Evolutionary conservation across 371 early-diverging fungal genomes (phyloP).

Genomic region (Dipsacomyces acuminosporus): DNA sequence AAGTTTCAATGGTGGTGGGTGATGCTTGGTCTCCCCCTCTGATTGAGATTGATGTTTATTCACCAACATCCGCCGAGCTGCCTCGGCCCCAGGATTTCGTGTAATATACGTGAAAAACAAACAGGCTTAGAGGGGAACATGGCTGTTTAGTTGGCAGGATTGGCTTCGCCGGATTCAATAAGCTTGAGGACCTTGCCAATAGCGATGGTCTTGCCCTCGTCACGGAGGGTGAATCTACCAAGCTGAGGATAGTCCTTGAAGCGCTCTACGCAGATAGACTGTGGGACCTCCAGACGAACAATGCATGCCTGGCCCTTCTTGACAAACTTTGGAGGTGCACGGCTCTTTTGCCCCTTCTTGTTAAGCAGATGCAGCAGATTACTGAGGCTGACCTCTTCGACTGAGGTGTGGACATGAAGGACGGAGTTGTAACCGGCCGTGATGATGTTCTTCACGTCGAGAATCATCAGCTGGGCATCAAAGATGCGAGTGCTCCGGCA

Average conservation of each 20-base stretch:
- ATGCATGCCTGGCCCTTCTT: constrained; percentile 66
- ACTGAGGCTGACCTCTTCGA: constrained; percentile 80
- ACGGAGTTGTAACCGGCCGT: constrained; percentile 91
- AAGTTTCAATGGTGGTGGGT: too few relatives aligned
- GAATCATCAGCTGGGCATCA: constrained; percentile 83
- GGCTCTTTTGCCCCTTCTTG: constrained; percentile 78
- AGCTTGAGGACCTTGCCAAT: constrained; percentile 91
- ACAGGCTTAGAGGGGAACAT: not conserved
- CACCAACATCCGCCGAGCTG: too few relatives aligned
- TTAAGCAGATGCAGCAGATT: constrained; percentile 86
- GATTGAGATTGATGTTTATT: too few relatives aligned
- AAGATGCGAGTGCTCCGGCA: constrained; percentile 72
- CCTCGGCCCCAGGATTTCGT: too few relatives aligned
- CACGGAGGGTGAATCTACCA: constrained; percentile 94
- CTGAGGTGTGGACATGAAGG: constrained; percentile 82
- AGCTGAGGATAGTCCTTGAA: constrained; percentile 87
- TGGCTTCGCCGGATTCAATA: not conserved
- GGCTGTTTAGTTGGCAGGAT: not conserved
- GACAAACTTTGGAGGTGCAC: constrained; percentile 88
- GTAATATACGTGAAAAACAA: not conserved
- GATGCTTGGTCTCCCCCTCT: too few relatives aligned
- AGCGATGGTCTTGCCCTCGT: constrained; percentile 94
- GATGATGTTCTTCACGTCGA: constrained; percentile 92
- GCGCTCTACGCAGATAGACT: constrained; percentile 80
- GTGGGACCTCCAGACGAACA: constrained; percentile 73